phyloP scores from a whole-genome alignment of 208 protist genomes.

The Naegleria gruberi region DNA sequence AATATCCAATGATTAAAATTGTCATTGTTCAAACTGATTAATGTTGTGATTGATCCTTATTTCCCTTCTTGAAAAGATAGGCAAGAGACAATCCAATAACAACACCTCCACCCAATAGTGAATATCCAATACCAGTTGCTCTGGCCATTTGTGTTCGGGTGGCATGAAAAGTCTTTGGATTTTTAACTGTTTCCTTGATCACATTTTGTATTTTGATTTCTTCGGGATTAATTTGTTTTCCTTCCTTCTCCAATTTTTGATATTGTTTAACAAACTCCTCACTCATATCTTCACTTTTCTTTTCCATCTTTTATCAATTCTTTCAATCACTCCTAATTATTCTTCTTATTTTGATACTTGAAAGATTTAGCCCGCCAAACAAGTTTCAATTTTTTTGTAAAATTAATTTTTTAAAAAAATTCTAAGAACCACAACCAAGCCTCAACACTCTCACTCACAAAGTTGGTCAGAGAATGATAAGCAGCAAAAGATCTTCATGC shows the following conservation, averaged over 20 bases:
- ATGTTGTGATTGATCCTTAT: neutral
- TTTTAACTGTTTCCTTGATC: neutral
- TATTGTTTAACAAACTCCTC: neutral
- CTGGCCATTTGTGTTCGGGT: neutral
- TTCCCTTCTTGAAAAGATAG: neutral
- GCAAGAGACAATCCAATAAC: neutral
- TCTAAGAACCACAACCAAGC: no score
- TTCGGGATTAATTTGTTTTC: neutral
- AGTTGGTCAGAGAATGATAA: no score
- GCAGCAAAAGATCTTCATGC: no score
- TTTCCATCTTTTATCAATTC: no score
- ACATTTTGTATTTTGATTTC: neutral
- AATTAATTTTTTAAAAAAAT: no score
- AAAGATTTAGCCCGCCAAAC: no score
- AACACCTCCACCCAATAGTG: neutral
- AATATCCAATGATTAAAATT: neutral
- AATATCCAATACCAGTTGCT: neutral
- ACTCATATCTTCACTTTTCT: neutral
- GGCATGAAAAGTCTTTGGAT: neutral
- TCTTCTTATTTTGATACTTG: no score
- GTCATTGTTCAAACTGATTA: neutral
- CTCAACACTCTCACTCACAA: no score
- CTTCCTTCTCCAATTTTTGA: neutral
- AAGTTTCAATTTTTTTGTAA: no score
- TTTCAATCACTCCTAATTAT: no score